These are phyloP conservation scores for Kurtzmaniella quercitrusa DNA, from an alignment of 1,139 yeast genomes.

Conservation along the genomic window DNA sequence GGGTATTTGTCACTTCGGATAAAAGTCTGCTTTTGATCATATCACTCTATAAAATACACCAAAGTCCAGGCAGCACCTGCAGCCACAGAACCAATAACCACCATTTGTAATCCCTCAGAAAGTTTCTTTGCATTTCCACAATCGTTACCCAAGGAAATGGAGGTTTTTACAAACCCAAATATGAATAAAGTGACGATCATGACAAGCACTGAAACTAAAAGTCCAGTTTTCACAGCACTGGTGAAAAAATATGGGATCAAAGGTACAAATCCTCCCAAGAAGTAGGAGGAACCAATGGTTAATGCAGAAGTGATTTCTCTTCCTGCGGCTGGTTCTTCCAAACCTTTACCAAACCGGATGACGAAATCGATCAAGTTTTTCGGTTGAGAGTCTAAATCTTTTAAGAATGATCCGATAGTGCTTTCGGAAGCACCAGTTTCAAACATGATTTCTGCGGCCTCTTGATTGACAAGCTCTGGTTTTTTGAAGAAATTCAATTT, in stretches of 20 bases:
- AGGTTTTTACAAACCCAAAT: constrained; percentile 84
- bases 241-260: constrained; percentile 78
- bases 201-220: constrained; percentile 67
- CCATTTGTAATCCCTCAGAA: constrained; percentile 85
- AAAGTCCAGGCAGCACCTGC: constrained; percentile 97
- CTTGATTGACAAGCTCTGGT: constrained; percentile 57
- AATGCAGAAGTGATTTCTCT: constrained; percentile 72
- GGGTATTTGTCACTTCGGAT: not conserved
- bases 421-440: constrained; percentile 67
- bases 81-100: constrained; percentile 87
- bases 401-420: constrained; percentile 61
- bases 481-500: constrained; percentile 64
- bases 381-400: constrained; percentile 67
- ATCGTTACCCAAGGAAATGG: constrained; percentile 78
- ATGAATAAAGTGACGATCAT: constrained; percentile 83
- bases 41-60: constrained; percentile 66
- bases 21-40: not conserved
- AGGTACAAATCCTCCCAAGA: constrained; percentile 80
- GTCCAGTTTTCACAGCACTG: constrained; percentile 66
- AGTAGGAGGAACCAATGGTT: constrained; percentile 72
- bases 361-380: constrained; percentile 66
- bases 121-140: constrained; percentile 59
- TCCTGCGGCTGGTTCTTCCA: constrained; percentile 78
- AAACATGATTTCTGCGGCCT: constrained; percentile 66
- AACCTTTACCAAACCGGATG: constrained; percentile 67